phyloP scores from a whole-genome alignment of 2,329 filamentous ascomycete genomes.

The Neofusicoccum umdonicola region DNA sequence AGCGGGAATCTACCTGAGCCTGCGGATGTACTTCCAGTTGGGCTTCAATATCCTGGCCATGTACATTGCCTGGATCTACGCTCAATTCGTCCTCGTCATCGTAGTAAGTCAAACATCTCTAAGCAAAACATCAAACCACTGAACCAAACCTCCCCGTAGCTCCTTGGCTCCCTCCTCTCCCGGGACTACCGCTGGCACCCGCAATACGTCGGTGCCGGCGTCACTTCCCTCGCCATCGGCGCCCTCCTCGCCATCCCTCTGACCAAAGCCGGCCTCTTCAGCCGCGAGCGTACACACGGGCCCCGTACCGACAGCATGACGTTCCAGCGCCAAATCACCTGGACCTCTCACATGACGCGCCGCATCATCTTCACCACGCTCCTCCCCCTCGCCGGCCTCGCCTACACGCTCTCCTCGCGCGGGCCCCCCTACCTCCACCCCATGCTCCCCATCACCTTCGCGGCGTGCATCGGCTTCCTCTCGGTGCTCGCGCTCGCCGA shows the following conservation, averaged over 20 bases:
- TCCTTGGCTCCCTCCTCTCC: conserved; percentile 69
- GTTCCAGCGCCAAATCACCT: conserved; percentile 60
- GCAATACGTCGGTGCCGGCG: conserved; percentile 64
- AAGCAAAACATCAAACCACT: not conserved
- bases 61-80: conserved; percentile 76
- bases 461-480: conserved; percentile 65
- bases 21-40: conserved; percentile 70
- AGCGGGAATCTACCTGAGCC: conserved; percentile 64
- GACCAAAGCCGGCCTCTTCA: conserved; percentile 69
- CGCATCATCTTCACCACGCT: conserved; percentile 65
- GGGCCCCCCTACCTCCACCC: conserved; percentile 58
- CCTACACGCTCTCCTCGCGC: conserved; percentile 65
- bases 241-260: conserved; percentile 69
- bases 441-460: conserved; percentile 65
- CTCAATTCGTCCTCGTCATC: conserved; percentile 70
- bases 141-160: conserved; percentile 34
- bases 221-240: conserved; percentile 65
- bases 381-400: conserved; percentile 65
- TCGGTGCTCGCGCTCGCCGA: conserved; percentile 72
- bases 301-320: conserved; percentile 66
- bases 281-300: conserved; percentile 59
- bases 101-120: conserved; percentile 47
- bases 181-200: conserved; percentile 64
- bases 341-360: conserved; percentile 71
- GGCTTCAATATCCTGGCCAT: conserved; percentile 70